These are phyloP conservation scores for Malbranchea zuffiana DNA, from an alignment of 2,329 filamentous ascomycete genomes.

Conservation along the genomic window DNA sequence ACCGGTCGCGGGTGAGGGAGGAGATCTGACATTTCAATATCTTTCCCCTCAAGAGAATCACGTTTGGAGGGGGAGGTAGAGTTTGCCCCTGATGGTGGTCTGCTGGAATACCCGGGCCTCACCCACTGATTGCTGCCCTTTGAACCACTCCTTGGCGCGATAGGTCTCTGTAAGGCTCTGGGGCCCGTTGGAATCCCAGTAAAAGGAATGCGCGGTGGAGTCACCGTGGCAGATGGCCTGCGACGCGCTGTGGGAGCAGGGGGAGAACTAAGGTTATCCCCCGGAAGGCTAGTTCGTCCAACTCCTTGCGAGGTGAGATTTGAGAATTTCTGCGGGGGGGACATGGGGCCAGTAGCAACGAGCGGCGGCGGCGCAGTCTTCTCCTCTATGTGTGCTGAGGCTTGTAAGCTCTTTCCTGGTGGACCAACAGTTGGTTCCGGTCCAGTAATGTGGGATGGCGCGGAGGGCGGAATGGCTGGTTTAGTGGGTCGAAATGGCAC, in stretches of 20 bases:
- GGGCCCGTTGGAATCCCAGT: constrained; percentile 33
- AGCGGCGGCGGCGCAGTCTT: background rate
- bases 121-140: constrained; percentile 33
- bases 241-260: constrained; percentile 4
- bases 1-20: background rate
- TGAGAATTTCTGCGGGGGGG: constrained; percentile 1
- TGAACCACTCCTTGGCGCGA: constrained; percentile 22
- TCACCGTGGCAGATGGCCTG: constrained; percentile 12
- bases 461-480: constrained; percentile 15
- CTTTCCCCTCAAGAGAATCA: constrained; percentile 24
- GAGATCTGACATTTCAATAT: too few relatives aligned
- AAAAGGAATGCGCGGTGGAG: constrained; percentile 28
- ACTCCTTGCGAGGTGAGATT: background rate
- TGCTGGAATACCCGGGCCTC: constrained; percentile 25
- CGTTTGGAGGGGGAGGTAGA: constrained; percentile 20
- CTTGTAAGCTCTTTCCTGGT: constrained; percentile 1
- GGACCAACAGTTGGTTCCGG: too few relatives aligned
- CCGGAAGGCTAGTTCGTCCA: constrained; percentile 2
- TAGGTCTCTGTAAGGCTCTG: constrained; percentile 28
- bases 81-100: constrained; percentile 11
- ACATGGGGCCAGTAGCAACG: constrained; percentile 4
- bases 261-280: constrained; percentile 3
- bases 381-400: background rate
- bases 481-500: constrained; percentile 19
- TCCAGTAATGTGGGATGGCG: too few relatives aligned